phyloP scores from a whole-genome alignment of 495 filamentous ascomycete species.

The Trichoderma parareesei region DNA sequence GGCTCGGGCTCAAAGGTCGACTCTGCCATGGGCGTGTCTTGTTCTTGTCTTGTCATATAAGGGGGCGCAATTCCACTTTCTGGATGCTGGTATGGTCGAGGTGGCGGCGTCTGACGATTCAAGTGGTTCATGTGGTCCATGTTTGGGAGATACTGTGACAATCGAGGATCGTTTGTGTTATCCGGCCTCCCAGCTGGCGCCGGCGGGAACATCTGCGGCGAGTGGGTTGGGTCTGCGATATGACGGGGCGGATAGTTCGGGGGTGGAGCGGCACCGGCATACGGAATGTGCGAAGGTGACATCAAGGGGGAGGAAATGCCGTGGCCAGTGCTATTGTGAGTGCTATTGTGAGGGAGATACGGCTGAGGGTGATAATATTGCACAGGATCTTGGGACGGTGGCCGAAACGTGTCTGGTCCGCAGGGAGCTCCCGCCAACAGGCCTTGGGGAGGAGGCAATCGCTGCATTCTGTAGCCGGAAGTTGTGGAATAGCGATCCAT shows the following conservation, averaged over 20 bases:
- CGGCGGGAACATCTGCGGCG: background rate
- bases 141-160: background rate
- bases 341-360: background rate
- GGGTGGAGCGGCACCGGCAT: background rate
- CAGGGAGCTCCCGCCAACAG: background rate
- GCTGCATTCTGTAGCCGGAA: background rate
- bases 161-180: background rate
- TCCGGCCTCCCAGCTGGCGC: background rate
- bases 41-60: background rate
- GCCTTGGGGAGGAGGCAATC: conserved; percentile 1
- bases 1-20: background rate
- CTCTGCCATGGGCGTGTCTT: background rate
- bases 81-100: background rate
- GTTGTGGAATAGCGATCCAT: background rate
- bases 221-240: background rate
- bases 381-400: background rate
- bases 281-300: background rate
- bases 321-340: background rate
- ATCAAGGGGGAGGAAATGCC: background rate
- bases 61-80: conserved; percentile 11
- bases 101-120: background rate
- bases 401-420: background rate
- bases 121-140: background rate
- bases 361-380: background rate
- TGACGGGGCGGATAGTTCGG: background rate